A percentile compares a stretch with the other conserved stretches of the same genome.
phyloP scores from a whole-genome alignment of 345 rosid genomes.

The Eutrema japonicum region DNA sequence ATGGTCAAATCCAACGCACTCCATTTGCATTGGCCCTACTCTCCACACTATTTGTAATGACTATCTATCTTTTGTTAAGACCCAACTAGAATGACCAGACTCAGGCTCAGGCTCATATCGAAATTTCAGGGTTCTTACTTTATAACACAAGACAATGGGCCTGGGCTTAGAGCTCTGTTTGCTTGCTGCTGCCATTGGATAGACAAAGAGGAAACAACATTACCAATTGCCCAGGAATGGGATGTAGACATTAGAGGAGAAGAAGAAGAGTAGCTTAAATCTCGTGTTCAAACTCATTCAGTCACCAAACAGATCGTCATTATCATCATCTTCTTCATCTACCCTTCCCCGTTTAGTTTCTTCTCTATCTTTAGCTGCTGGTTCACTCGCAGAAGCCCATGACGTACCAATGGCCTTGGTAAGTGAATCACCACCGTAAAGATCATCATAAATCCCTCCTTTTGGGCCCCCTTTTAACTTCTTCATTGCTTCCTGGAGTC shows the following conservation, averaged over 20 bases:
- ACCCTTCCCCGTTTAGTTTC: constrained; percentile 39
- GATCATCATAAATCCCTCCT: constrained; percentile 70
- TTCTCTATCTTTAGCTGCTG: constrained; percentile 40
- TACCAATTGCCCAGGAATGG: constrained; percentile 28
- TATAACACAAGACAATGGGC: constrained; percentile 35
- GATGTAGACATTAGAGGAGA: constrained; percentile 9
- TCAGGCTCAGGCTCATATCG: background rate
- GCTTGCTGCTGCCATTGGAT: constrained; percentile 22
- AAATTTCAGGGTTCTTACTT: constrained; percentile 3
- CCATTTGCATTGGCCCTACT: constrained; percentile 39
- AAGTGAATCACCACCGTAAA: constrained; percentile 77
- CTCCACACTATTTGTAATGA: constrained; percentile 32
- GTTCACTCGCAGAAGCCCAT: constrained; percentile 66
- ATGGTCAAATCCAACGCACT: constrained; percentile 36
- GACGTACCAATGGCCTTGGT: constrained; percentile 75
- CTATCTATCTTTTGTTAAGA: constrained; percentile 11
- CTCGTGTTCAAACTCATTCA: constrained; percentile 43
- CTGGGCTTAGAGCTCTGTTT: constrained; percentile 32
- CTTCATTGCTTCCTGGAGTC: constrained; percentile 70
- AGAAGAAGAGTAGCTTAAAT: background rate
- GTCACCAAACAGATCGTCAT: constrained; percentile 93
- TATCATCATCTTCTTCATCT: constrained; percentile 53
- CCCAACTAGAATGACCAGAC: constrained; percentile 20
- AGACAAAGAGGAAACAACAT: constrained; percentile 26
- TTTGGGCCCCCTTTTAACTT: constrained; percentile 65